Base-by-base conservation (phyloP, 148 eudicot genomes). In the Nepenthes gracilis region DNA sequence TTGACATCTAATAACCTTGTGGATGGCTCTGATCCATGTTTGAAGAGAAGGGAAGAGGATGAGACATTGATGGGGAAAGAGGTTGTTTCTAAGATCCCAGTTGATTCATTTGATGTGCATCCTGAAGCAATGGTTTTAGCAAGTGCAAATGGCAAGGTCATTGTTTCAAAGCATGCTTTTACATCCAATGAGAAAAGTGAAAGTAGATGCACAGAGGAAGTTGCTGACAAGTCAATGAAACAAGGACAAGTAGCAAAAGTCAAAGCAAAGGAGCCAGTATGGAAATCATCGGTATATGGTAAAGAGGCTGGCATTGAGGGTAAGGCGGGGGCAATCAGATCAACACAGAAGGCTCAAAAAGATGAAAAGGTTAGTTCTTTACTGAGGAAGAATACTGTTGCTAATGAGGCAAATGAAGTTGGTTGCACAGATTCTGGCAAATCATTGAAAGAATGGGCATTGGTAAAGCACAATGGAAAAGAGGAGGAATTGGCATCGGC, bases 31-130 rank as follows among this genome's bases (percentile, higher is more conserved):
- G 74, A 54, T 45, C 13, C 48, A 15, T 38, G 43, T 66, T 56
- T 65, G 15, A 48, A 34, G 38, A 57, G 59, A 60, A 54, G 60
- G 64, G 67, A 75, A 70, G 77, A 66, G 23, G 58, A 12, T 48
- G 65, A 36, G 47, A 9, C 57, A 52, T 59, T 54, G 5, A 43
- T 57, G 57, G 43, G n/a, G 34, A 61, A 60, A 35, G 72, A 66
- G 10, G 15, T 33, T 35, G 66, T 38, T 56, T 56, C 69, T 36
- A 57, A 53, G 36, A 57, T 33, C 32, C 38, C 73, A 37, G 36
- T 35, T 48, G 32, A 51, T 66, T 57, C 61, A 38, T 51, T 54
- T 64, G 58, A 33, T 61, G 54, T 37, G n/a, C 36, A 10, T 51
- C 37, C 45, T 59, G 71, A 66, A 64, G 70, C 40, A 36, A 64